Percentiles rank a stretch among this genome's conserved stretches.
These are phyloP conservation scores for Neophaeococcomyces aloes DNA, from an alignment of 2,329 filamentous ascomycete genomes.

Conservation along the genomic window DNA sequence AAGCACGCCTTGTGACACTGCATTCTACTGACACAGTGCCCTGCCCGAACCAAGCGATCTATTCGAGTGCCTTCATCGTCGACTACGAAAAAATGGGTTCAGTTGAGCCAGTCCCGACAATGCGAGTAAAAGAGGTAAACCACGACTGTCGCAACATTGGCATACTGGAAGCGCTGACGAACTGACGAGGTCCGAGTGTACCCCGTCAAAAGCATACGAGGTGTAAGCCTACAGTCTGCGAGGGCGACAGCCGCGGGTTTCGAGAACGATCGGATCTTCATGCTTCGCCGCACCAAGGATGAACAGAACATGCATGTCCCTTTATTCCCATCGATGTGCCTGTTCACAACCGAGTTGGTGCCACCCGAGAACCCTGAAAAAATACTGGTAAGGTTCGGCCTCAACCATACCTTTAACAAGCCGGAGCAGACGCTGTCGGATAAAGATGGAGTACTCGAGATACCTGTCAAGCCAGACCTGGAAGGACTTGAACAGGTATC, in stretches of 20 bases:
- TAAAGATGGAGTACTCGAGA: slow-evolving; percentile 33
- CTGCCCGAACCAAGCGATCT: too few species aligned
- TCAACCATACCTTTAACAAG: slow-evolving; percentile 17
- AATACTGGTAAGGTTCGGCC: slow-evolving; percentile 15
- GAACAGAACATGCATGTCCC: slow-evolving; percentile 51
- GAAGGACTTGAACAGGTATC: slow-evolving; percentile 38
- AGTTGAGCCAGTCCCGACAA: neutral
- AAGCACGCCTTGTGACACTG: too few species aligned
- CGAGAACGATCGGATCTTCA: slow-evolving; percentile 57
- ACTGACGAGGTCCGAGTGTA: slow-evolving; percentile 39
- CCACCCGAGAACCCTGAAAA: slow-evolving; percentile 10
- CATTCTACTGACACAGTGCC: too few species aligned
- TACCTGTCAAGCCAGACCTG: slow-evolving; percentile 48
- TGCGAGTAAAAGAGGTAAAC: slow-evolving; percentile 8
- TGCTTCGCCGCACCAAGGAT: slow-evolving; percentile 48
- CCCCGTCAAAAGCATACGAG: slow-evolving; percentile 62
- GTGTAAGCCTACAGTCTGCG: slow-evolving; percentile 44
- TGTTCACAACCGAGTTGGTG: slow-evolving; percentile 46
- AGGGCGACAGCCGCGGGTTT: slow-evolving; percentile 53
- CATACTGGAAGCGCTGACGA: neutral
- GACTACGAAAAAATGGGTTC: neutral
- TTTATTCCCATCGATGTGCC: slow-evolving; percentile 47
- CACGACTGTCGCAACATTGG: too few species aligned
- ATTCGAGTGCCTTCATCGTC: too few species aligned
- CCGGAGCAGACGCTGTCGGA: slow-evolving; percentile 13